These are phyloP conservation scores for Protea cynaroides DNA, from an alignment of 164 flowering plant genomes.

Conservation along the genomic window DNA sequence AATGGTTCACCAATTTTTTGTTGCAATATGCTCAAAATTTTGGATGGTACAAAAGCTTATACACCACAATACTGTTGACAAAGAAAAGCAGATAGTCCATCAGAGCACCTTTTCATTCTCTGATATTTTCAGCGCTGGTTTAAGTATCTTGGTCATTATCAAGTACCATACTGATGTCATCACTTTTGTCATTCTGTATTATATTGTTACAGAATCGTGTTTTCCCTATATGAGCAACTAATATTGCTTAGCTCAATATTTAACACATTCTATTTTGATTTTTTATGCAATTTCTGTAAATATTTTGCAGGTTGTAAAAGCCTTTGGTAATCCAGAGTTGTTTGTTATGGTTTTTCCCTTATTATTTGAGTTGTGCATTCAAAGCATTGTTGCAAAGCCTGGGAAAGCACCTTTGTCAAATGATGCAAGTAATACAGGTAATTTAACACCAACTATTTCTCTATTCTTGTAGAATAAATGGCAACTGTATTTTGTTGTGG, in stretches of 20 bases:
- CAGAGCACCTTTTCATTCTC: too few relatives aligned
- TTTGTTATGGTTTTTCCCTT: constrained; percentile 57
- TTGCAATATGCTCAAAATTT: too few relatives aligned
- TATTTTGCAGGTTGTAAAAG: constrained; percentile 64
- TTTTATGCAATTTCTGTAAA: background rate
- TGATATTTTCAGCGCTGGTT: too few relatives aligned
- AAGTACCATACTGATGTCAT: background rate
- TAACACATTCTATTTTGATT: constrained; percentile 3
- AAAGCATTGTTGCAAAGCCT: constrained; percentile 29
- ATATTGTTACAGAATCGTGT: background rate
- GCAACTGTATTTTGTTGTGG: background rate
- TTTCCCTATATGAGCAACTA: background rate
- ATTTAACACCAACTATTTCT: background rate
- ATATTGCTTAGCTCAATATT: background rate
- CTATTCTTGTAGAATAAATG: background rate
- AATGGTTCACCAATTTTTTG: too few relatives aligned
- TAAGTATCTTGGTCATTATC: background rate
- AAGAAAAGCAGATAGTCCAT: too few relatives aligned
- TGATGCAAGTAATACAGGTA: constrained; percentile 59
- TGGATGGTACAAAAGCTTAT: too few relatives aligned
- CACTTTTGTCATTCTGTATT: background rate
- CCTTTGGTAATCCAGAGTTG: constrained; percentile 71
- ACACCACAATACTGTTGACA: too few relatives aligned
- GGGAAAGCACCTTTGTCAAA: constrained; percentile 27
- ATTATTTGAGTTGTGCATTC: constrained; percentile 55